Evolutionary conservation across 176 grass and related monocot species (phyloP).

Genomic region (Melocanna baccifera): DNA sequence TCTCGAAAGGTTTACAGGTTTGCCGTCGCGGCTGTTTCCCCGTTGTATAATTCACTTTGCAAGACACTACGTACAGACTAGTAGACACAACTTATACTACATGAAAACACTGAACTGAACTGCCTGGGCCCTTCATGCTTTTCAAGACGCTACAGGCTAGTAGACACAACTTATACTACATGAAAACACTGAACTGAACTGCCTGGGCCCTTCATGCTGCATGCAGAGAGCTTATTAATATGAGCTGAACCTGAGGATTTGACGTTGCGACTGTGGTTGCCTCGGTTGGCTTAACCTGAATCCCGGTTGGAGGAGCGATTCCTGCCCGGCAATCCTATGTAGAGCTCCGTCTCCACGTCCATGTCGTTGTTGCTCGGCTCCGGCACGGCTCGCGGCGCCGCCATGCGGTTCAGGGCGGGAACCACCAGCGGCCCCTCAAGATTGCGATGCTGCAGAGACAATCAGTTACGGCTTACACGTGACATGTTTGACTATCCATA

Average conservation of each 20-base stretch:
- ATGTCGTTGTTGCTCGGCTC: neutral
- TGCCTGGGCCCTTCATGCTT: neutral
- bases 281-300: neutral
- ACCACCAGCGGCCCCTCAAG: neutral
- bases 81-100: neutral
- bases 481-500: neutral
- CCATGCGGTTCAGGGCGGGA: neutral
- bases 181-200: too few species aligned
- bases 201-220: neutral
- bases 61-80: neutral
- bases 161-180: too few species aligned
- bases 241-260: neutral
- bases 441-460: constrained; percentile 19
- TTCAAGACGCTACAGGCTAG: neutral
- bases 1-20: neutral
- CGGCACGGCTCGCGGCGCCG: neutral
- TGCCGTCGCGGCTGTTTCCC: neutral
- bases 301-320: constrained; percentile 20
- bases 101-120: neutral
- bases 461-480: neutral
- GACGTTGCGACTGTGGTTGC: neutral
- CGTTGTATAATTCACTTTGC: neutral
- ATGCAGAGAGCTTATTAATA: constrained; percentile 38
- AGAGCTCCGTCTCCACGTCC: constrained; percentile 66
- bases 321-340: constrained; percentile 54